Evolutionary conservation across 2,329 filamentous ascomycete genomes (phyloP).

Genomic region (Dothideomycetes sp.): DNA sequence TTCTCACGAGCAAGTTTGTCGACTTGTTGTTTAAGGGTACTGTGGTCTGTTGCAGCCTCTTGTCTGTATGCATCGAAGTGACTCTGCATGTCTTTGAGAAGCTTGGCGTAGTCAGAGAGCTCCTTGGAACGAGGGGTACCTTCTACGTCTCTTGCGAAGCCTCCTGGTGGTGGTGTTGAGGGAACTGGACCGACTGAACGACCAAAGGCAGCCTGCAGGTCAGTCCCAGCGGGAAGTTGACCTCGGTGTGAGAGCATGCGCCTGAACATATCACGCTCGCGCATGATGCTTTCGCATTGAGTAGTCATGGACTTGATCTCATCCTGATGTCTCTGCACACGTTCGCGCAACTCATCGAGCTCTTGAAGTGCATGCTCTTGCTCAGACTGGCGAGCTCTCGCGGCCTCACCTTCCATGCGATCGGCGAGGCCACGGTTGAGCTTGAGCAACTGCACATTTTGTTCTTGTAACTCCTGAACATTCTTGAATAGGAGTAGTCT

Average conservation of each 20-base stretch:
- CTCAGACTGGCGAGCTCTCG: slow-evolving; percentile 49
- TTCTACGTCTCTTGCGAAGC: slow-evolving; percentile 25
- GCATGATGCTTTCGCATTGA: slow-evolving; percentile 85
- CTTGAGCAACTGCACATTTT: slow-evolving; percentile 76
- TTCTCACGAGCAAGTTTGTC: slow-evolving; percentile 76
- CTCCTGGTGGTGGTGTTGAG: slow-evolving; percentile 36
- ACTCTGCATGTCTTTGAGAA: slow-evolving; percentile 77
- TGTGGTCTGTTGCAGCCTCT: slow-evolving; percentile 72
- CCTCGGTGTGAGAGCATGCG: slow-evolving; percentile 77
- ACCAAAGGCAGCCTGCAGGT: slow-evolving; percentile 61
- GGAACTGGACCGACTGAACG: slow-evolving; percentile 53
- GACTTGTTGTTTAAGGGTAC: slow-evolving; percentile 74
- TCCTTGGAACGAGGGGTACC: slow-evolving; percentile 45
- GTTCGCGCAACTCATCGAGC: slow-evolving; percentile 61
- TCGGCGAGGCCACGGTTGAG: slow-evolving; percentile 78
- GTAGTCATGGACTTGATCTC: slow-evolving; percentile 74
- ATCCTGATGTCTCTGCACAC: slow-evolving; percentile 71
- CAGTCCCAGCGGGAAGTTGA: slow-evolving; percentile 48
- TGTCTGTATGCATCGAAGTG: slow-evolving; percentile 86
- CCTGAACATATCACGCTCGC: slow-evolving; percentile 95
- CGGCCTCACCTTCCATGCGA: slow-evolving; percentile 85
- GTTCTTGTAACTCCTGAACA: slow-evolving; percentile 72
- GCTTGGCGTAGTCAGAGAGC: slow-evolving; percentile 62
- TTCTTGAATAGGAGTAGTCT: slow-evolving; percentile 85
- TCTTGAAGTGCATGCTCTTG: slow-evolving; percentile 54